Conservation (phyloP, 1,284 basidiomycete genomes). For the Moesziomyces antarcticus region DNA sequence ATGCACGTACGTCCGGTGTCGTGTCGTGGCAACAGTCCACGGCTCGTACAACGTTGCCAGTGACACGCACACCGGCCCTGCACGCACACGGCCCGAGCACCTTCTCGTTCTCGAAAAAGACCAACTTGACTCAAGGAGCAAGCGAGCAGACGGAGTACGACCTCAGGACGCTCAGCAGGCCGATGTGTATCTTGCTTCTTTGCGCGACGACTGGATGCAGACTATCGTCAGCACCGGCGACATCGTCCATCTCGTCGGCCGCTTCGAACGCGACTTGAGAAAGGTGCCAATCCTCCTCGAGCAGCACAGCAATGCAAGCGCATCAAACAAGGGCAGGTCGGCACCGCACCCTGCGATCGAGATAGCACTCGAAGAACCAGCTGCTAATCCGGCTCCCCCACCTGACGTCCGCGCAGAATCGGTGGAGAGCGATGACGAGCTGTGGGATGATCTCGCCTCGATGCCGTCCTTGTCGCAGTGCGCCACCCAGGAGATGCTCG, state of each 20-base stretch:
- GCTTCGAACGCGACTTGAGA: slow-evolving; percentile 24
- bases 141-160: slow-evolving; percentile 1
- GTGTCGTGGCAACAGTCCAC: slow-evolving; percentile 22
- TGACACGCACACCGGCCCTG: slow-evolving; percentile 6
- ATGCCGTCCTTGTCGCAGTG: slow-evolving; percentile 38
- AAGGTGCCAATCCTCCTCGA: slow-evolving; percentile 13
- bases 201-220: slow-evolving; percentile 60
- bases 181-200: slow-evolving; percentile 33
- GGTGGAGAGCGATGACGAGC: slow-evolving; percentile 28
- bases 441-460: slow-evolving; percentile 49
- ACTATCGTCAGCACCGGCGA: slow-evolving; percentile 38
- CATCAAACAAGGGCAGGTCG: background rate
- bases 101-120: slow-evolving; percentile 31
- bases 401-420: slow-evolving; percentile 2
- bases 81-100: slow-evolving; percentile 26
- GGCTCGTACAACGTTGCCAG: slow-evolving; percentile 12
- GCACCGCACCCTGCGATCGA: slow-evolving; percentile 6
- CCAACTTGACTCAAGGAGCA: slow-evolving; percentile 13
- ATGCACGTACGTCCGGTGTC: slow-evolving; percentile 30
- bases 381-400: background rate
- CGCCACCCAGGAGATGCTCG: slow-evolving; percentile 29
- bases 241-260: slow-evolving; percentile 54
- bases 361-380: slow-evolving; percentile 8
- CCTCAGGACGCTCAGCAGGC: background rate
- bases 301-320: background rate